These are phyloP conservation scores for Tolypocladium pustulatum DNA, from an alignment of 2,329 filamentous ascomycete species.

Conservation along the genomic window DNA sequence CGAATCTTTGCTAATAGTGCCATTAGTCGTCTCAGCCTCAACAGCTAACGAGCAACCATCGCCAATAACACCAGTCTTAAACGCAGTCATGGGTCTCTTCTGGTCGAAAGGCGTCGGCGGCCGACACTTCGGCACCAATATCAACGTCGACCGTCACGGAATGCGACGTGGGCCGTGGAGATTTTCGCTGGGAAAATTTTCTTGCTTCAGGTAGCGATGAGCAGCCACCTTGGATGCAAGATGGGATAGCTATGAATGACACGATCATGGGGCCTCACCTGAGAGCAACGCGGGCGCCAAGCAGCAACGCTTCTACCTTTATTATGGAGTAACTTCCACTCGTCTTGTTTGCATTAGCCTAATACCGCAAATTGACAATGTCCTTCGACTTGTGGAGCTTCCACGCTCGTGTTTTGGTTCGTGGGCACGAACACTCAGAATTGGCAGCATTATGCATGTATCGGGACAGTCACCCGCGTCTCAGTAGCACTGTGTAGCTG, in stretches of 20 bases:
- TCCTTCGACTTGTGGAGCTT: background rate
- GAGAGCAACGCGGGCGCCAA: background rate
- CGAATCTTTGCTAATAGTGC: background rate
- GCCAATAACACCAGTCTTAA: background rate
- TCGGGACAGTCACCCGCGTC: background rate
- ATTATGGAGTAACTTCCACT: background rate
- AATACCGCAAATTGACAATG: background rate
- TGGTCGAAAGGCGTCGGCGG: conserved; percentile 35
- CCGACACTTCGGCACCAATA: conserved; percentile 38
- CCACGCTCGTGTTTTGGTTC: too few species aligned
- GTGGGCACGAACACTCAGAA: background rate
- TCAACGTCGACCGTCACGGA: conserved; percentile 34
- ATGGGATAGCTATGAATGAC: background rate
- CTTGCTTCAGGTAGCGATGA: conserved; percentile 32
- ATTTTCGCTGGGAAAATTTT: conserved; percentile 37
- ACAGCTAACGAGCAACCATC: background rate
- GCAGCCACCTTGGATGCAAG: background rate
- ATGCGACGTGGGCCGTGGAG: conserved; percentile 39
- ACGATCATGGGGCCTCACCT: background rate
- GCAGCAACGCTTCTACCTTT: background rate
- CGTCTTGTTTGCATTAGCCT: background rate
- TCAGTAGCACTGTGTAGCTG: background rate
- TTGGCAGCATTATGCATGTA: background rate
- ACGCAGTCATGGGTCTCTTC: conserved; percentile 32
- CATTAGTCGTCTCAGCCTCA: background rate